Evolutionary conservation across 1,284 basidiomycete species (phyloP).

Genomic region (Phenoliferia sp.): DNA sequence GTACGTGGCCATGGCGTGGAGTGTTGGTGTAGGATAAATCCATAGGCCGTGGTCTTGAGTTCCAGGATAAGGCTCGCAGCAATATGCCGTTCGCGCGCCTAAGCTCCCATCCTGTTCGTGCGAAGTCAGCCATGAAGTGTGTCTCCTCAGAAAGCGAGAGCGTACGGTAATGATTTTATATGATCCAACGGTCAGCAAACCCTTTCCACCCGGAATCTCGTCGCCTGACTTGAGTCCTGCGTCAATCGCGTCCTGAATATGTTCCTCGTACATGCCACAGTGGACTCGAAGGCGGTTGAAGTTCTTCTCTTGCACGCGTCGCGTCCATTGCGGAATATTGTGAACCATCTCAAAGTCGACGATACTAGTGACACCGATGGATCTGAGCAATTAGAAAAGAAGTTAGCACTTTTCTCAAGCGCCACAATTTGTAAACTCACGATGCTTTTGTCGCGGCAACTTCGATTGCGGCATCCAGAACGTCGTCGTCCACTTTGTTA

Average conservation of each 20-base stretch:
- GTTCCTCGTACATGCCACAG: slow-evolving; percentile 39
- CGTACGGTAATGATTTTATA: slow-evolving; percentile 37
- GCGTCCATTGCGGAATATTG: slow-evolving; percentile 35
- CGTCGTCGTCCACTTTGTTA: slow-evolving; percentile 29
- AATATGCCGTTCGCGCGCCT: slow-evolving; percentile 38
- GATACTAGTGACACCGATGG: slow-evolving; percentile 40
- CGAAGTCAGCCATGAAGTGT: not conserved
- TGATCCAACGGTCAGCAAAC: slow-evolving; percentile 37
- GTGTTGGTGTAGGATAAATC: slow-evolving; percentile 11
- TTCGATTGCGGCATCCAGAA: slow-evolving; percentile 33
- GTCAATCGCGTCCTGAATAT: slow-evolving; percentile 36
- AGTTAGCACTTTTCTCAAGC: not conserved
- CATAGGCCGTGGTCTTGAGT: slow-evolving; percentile 5
- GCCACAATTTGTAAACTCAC: slow-evolving; percentile 21
- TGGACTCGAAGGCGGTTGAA: slow-evolving; percentile 37
- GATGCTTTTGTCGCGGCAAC: slow-evolving; percentile 36
- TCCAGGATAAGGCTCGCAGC: slow-evolving; percentile 39
- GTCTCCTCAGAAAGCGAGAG: no score
- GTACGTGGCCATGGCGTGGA: slow-evolving; percentile 30
- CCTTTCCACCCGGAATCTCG: slow-evolving; percentile 32
- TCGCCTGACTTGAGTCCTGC: slow-evolving; percentile 35
- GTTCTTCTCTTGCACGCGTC: slow-evolving; percentile 31
- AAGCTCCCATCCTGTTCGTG: slow-evolving; percentile 22
- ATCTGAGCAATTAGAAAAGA: slow-evolving; percentile 13
- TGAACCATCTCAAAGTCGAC: slow-evolving; percentile 42